Evolutionary conservation across 192 early-diverging fungal species (phyloP), one percentile per base, ranked within the genome.

Genomic region (Backusella tarrabulga): DNA sequence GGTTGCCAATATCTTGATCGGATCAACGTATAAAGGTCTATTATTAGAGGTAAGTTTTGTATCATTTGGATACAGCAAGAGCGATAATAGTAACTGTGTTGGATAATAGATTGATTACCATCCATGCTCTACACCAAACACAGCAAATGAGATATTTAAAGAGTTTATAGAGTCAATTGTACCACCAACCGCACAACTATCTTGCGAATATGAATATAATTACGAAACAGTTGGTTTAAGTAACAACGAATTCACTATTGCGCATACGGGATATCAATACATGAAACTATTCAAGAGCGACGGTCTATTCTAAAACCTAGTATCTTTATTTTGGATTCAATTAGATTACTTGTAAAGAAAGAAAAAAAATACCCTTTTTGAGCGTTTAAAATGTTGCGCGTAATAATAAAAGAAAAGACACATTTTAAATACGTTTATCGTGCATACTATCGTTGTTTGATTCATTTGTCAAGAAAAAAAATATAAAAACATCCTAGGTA

Each of bases 11-110:
- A 85, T 88, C 44, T 79, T 87, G 54, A 77, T 88, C 23, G 87
- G 84, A 34, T 81, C 83, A 21, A 83, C 87, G 14, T 88, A 88
- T 79, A 88, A 88, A 63, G 87, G 87, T 11, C 79, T 88, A 23
- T 78, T 88, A n/a, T 77, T 88, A 40, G 87, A 88, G 84, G 87
- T 87, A 81, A 56, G 36, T 26, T 35, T 63, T 11, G 21, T 42
- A 7, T 54, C 2, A 41, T 23, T 12, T 67, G 23, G 41, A 78
- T 32, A 38, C 0, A 73, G 23, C 3, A 72, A 46, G 3, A 42
- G 40, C 17, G 44, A 42, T 32, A 72, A 17, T 15, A 36, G 15
- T 34, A 23, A 40, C 78, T n/a, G 38, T 42, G 26, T 36, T 40
- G 69, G 19, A 68, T 32, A 35, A 41, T 77, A 88, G 87, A 80